A percentile compares a stretch with the other conserved stretches of the same genome.
Evolutionary conservation across 176 grass and related monocot genomes (phyloP).

Genomic region (Phoenix roebelenii): DNA sequence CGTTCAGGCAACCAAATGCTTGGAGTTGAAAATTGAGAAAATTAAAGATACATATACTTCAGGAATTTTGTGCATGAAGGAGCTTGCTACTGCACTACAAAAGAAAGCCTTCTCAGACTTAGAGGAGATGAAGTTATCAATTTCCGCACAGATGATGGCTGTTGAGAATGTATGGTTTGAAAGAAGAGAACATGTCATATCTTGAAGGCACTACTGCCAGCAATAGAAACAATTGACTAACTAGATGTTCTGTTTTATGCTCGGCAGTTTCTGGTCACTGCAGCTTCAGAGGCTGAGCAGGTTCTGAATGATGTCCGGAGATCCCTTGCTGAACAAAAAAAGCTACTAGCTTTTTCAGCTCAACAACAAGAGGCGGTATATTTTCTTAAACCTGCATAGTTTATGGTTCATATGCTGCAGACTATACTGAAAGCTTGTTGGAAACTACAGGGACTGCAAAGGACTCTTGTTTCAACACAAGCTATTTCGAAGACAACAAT

Average conservation of each 20-base stretch:
- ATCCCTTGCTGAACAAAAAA: slow-evolving; percentile 56
- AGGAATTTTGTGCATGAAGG: slow-evolving; percentile 45
- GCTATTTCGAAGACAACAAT: slow-evolving; percentile 56
- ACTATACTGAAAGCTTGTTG: background rate
- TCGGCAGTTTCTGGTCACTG: slow-evolving; percentile 54
- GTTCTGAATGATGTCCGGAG: slow-evolving; percentile 39
- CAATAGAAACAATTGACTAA: background rate
- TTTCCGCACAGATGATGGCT: slow-evolving; percentile 35
- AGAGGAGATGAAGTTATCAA: slow-evolving; percentile 39
- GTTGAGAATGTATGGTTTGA: slow-evolving; percentile 56
- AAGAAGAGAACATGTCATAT: background rate
- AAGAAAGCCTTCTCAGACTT: slow-evolving; percentile 29
- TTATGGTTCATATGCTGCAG: too few species aligned
- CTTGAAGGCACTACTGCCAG: too few species aligned
- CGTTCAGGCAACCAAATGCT: slow-evolving; percentile 39
- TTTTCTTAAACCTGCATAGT: background rate
- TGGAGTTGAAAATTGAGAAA: slow-evolving; percentile 51
- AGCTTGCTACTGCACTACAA: slow-evolving; percentile 33
- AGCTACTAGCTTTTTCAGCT: slow-evolving; percentile 42
- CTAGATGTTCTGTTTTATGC: slow-evolving; percentile 3
- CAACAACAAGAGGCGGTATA: slow-evolving; percentile 52
- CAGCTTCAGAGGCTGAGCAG: slow-evolving; percentile 54
- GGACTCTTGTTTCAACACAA: slow-evolving; percentile 55
- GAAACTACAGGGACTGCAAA: slow-evolving; percentile 40
- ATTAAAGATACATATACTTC: slow-evolving; percentile 43